Evolutionary conservation across 805 yeast species (phyloP).

Genomic region (Lipomyces orientalis): DNA sequence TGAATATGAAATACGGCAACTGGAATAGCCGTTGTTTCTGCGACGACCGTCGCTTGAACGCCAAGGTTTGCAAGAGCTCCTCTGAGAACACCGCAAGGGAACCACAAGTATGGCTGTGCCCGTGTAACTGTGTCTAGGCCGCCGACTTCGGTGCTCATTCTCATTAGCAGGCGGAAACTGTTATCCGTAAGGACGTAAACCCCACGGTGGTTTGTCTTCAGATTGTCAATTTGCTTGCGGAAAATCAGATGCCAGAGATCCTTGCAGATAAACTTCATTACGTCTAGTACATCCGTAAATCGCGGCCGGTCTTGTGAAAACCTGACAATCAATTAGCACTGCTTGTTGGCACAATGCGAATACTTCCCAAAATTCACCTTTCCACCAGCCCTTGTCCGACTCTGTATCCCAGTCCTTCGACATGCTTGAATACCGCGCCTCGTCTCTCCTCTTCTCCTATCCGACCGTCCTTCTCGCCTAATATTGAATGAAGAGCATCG

Average conservation of each 20-base stretch:
- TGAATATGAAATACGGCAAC: slow-evolving; percentile 75
- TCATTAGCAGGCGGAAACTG: slow-evolving; percentile 59
- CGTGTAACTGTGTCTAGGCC: slow-evolving; percentile 43
- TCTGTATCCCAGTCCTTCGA: slow-evolving; percentile 73
- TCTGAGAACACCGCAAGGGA: slow-evolving; percentile 76
- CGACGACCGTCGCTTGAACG: slow-evolving; percentile 65
- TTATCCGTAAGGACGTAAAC: slow-evolving; percentile 80
- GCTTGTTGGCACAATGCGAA: slow-evolving; percentile 29
- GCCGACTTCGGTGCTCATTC: slow-evolving; percentile 51
- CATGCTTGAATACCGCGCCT: slow-evolving; percentile 58
- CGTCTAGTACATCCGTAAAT: slow-evolving; percentile 69
- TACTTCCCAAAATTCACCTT: slow-evolving; percentile 36
- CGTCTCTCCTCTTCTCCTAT: slow-evolving; percentile 41
- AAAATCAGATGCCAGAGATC: slow-evolving; percentile 86
- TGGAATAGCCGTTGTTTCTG: slow-evolving; percentile 68
- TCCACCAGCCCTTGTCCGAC: slow-evolving; percentile 68
- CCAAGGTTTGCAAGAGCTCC: slow-evolving; percentile 76
- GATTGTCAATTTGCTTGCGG: slow-evolving; percentile 87
- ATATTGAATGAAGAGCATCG: not conserved
- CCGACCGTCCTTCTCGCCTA: slow-evolving; percentile 17
- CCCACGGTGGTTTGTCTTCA: slow-evolving; percentile 89
- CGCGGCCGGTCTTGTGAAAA: slow-evolving; percentile 51
- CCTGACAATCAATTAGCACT: slow-evolving; percentile 11
- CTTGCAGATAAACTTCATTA: slow-evolving; percentile 90
- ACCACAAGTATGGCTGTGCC: slow-evolving; percentile 61